A percentile compares a stretch with the other conserved stretches of the same genome.
Evolutionary conservation across 257 asterid species (phyloP).

Genomic region (Cinchona pubescens): DNA sequence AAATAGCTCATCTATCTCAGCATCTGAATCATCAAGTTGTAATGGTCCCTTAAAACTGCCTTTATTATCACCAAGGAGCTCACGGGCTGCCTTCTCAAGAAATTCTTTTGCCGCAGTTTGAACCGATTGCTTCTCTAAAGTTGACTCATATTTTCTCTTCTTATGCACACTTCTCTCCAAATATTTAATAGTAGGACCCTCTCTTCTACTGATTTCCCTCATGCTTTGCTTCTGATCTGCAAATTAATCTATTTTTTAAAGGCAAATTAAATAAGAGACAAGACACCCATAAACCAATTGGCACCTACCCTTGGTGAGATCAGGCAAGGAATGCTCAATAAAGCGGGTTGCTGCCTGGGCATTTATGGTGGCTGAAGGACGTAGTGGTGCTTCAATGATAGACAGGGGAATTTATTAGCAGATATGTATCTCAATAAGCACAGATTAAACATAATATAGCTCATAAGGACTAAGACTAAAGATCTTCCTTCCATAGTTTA

Average conservation of each 20-base stretch:
- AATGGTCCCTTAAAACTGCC: slow-evolving; percentile 79
- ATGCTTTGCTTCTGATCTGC: slow-evolving; percentile 91
- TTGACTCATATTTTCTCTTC: slow-evolving; percentile 68
- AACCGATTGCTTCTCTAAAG: slow-evolving; percentile 75
- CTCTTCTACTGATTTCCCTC: slow-evolving; percentile 70
- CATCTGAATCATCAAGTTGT: slow-evolving; percentile 57
- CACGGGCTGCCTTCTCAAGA: slow-evolving; percentile 92
- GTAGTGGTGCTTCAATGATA: slow-evolving; percentile 66
- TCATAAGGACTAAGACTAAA: neutral
- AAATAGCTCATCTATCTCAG: slow-evolving; percentile 66
- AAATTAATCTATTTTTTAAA: slow-evolving; percentile 38
- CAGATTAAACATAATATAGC: neutral
- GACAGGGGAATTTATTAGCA: slow-evolving; percentile 14
- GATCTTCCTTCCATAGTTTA: neutral
- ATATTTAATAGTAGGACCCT: slow-evolving; percentile 40
- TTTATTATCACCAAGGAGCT: slow-evolving; percentile 77
- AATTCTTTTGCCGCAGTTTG: slow-evolving; percentile 83
- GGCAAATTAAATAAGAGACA: slow-evolving; percentile 21
- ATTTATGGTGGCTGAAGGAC: slow-evolving; percentile 77
- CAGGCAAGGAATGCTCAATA: slow-evolving; percentile 89
- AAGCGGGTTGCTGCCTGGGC: slow-evolving; percentile 81
- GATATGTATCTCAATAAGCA: neutral
- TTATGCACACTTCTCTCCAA: slow-evolving; percentile 51
- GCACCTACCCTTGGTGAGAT: slow-evolving; percentile 71
- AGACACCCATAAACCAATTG: slow-evolving; percentile 8